Evolutionary conservation across 163 green algal species (phyloP).

Genomic region (Dunaliella salina): DNA sequence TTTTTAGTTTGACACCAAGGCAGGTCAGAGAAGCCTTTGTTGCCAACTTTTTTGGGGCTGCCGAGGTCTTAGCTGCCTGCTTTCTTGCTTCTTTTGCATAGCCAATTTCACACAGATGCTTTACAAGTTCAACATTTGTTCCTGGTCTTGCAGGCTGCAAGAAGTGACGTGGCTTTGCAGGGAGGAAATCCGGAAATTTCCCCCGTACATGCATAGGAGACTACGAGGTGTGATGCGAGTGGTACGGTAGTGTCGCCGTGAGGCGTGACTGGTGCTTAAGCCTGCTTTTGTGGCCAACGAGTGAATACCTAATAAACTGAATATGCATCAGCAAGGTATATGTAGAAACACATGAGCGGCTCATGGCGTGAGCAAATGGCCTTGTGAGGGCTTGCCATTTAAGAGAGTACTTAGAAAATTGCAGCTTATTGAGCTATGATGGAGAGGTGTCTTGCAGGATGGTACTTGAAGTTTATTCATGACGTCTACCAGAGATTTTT

Average conservation of each 20-base stretch:
- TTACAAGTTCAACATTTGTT: neutral
- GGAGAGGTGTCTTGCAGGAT: no score
- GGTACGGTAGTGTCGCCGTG: neutral
- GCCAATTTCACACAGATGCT: neutral
- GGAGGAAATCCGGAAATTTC: conserved; percentile 44
- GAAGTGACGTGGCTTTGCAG: conserved; percentile 51
- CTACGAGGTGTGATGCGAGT: conserved; percentile 18
- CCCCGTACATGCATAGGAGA: conserved; percentile 45
- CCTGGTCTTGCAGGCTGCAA: conserved; percentile 41
- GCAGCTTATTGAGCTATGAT: no score
- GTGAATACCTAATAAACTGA: neutral
- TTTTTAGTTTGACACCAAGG: no score
- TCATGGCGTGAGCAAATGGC: no score
- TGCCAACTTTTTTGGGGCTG: no score
- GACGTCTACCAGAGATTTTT: no score
- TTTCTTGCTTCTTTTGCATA: neutral
- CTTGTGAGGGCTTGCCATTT: no score
- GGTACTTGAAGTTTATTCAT: no score
- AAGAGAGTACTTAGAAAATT: no score
- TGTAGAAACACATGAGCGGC: neutral
- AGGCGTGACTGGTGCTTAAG: neutral
- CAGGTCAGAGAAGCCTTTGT: no score
- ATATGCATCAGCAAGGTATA: neutral
- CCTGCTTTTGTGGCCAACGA: neutral
- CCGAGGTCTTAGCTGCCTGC: no score